Evolutionary conservation across 768 basidiomycete species (phyloP).

Genomic region (Nidularia pulvinata): DNA sequence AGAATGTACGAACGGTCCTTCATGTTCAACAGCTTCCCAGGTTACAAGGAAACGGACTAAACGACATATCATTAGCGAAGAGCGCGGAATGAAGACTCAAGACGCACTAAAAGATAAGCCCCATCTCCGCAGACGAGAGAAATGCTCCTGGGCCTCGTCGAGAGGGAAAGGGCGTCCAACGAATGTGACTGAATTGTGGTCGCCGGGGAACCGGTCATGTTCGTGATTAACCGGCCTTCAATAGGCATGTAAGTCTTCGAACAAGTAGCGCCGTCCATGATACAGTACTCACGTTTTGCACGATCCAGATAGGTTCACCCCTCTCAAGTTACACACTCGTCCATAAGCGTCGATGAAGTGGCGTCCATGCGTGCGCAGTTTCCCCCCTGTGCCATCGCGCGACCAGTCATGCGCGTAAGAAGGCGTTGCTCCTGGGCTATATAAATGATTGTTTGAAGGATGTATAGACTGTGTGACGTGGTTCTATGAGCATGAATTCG

Average conservation of each 20-base stretch:
- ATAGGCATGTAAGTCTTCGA: not conserved
- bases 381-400: conserved; percentile 47
- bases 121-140: conserved; percentile 81
- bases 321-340: conserved; percentile 78
- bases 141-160: conserved; percentile 84
- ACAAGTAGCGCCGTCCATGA: not conserved
- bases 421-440: conserved; percentile 41
- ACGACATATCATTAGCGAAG: not conserved
- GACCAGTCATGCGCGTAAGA: conserved; percentile 83
- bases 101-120: conserved; percentile 81
- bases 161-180: conserved; percentile 92
- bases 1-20: conserved; percentile 61
- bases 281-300: conserved; percentile 69
- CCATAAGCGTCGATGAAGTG: conserved; percentile 84
- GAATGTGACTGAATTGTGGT: conserved; percentile 72
- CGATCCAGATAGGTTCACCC: conserved; percentile 83
- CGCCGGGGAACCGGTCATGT: conserved; percentile 65
- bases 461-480: conserved; percentile 21
- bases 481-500: not conserved
- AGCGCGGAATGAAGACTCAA: not conserved
- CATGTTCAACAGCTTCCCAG: conserved; percentile 97
- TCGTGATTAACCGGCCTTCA: conserved; percentile 69
- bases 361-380: conserved; percentile 61
- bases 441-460: conserved; percentile 43
- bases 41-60: conserved; percentile 91